phyloP scores from a whole-genome alignment of 2,329 filamentous ascomycete genomes.

The Colletotrichum trifolii region DNA sequence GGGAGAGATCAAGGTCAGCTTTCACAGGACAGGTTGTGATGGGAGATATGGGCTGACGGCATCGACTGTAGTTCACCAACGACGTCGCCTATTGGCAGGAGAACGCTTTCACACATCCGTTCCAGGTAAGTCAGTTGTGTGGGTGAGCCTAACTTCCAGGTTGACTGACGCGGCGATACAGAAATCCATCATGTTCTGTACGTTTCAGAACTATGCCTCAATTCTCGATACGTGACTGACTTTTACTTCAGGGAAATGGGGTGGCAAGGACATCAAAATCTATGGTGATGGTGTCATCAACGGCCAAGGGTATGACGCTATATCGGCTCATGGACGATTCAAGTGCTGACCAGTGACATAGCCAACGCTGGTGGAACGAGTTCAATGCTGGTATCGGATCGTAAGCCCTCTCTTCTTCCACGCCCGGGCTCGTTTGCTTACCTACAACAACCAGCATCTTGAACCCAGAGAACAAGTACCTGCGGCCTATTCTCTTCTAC shows the following conservation, averaged over 20 bases:
- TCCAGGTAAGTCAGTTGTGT: slow-evolving; percentile 42
- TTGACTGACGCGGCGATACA: not conserved
- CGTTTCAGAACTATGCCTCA: not conserved
- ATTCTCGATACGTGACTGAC: not conserved
- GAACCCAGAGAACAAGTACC: slow-evolving; percentile 65
- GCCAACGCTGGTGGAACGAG: slow-evolving; percentile 56
- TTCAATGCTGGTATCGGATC: slow-evolving; percentile 46
- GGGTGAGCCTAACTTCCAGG: not conserved
- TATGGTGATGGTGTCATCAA: slow-evolving; percentile 68
- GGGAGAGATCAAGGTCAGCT: slow-evolving; percentile 57
- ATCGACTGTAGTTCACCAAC: slow-evolving; percentile 50
- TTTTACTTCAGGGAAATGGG: slow-evolving; percentile 63
- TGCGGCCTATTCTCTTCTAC: slow-evolving; percentile 70
- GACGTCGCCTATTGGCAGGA: slow-evolving; percentile 57
- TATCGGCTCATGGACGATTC: not conserved
- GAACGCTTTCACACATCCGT: slow-evolving; percentile 53
- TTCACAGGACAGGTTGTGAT: not conserved
- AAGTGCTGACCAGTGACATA: not conserved
- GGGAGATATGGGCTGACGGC: not conserved
- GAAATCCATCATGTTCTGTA: slow-evolving; percentile 65
- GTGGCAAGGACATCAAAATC: slow-evolving; percentile 70
- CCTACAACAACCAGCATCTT: slow-evolving; percentile 46
- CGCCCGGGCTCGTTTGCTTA: not conserved
- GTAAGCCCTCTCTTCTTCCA: slow-evolving; percentile 15
- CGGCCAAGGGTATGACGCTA: slow-evolving; percentile 55